Conservation (phyloP, 2,329 filamentous ascomycete species). For the Phialophora expanda region DNA sequence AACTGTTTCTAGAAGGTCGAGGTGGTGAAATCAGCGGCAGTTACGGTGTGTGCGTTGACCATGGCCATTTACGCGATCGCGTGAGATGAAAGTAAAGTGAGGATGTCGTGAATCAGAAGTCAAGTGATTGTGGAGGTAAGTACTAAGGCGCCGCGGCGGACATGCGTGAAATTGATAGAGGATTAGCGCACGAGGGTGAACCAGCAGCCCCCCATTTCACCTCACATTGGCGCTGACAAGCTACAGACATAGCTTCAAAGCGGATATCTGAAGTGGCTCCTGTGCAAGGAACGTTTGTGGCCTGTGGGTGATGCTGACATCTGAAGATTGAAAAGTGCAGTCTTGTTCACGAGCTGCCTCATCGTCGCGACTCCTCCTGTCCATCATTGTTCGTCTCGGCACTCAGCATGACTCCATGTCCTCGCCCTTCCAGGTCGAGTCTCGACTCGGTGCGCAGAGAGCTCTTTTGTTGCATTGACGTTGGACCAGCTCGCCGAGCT, state of each 20-base stretch:
- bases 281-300: too few species aligned
- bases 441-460: not conserved
- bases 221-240: not conserved
- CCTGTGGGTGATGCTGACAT: not conserved
- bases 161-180: not conserved
- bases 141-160: not conserved
- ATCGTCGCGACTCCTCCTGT: not conserved
- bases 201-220: not conserved
- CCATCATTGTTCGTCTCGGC: not conserved
- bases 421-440: not conserved
- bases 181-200: not conserved
- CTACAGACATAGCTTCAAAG: not conserved
- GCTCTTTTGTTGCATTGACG: not conserved
- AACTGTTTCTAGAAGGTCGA: not conserved
- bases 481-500: not conserved
- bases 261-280: not conserved
- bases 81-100: not conserved
- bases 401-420: not conserved
- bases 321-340: not conserved
- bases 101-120: not conserved
- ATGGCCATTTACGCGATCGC: not conserved
- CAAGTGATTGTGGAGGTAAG: not conserved
- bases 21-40: slow-evolving; percentile 1
- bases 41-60: not conserved
- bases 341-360: not conserved